Conservation (phyloP, 495 filamentous ascomycete genomes). For the Penicillium daleae region DNA sequence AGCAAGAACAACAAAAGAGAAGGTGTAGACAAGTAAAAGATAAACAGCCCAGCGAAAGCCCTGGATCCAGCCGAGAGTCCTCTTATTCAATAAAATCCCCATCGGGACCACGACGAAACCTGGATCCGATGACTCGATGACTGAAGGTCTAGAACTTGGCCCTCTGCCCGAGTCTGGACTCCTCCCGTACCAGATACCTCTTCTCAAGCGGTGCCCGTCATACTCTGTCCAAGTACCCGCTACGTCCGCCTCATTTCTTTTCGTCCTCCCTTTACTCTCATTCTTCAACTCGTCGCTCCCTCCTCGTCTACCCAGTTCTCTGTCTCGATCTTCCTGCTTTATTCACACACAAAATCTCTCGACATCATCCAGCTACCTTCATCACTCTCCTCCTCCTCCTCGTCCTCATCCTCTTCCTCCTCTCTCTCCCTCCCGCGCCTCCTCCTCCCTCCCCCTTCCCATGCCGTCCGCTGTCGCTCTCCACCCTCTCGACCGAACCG, state of each 20-base stretch:
- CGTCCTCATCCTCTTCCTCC: too few relatives aligned
- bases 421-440: background rate
- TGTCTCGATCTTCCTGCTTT: slow-evolving; percentile 8
- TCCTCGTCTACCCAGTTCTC: background rate
- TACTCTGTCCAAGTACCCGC: slow-evolving; percentile 21
- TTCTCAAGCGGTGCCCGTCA: background rate
- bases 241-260: slow-evolving; percentile 18
- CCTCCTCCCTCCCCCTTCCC: slow-evolving; percentile 11
- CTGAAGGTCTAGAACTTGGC: slow-evolving; percentile 32
- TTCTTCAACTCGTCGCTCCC: slow-evolving; percentile 8
- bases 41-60: too few relatives aligned
- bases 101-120: slow-evolving; percentile 1
- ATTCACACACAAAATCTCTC: background rate
- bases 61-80: too few relatives aligned
- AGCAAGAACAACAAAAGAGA: too few relatives aligned
- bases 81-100: background rate
- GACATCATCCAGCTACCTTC: background rate
- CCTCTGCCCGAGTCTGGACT: slow-evolving; percentile 22
- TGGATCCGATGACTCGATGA: slow-evolving; percentile 34
- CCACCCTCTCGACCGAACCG: slow-evolving; percentile 24
- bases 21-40: too few relatives aligned
- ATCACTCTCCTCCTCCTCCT: background rate
- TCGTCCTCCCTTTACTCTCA: slow-evolving; percentile 23
- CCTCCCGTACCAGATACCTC: slow-evolving; percentile 23
- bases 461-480: slow-evolving; percentile 24